phyloP scores from a whole-genome alignment of 768 basidiomycete species.

The Dentipellis sp. region DNA sequence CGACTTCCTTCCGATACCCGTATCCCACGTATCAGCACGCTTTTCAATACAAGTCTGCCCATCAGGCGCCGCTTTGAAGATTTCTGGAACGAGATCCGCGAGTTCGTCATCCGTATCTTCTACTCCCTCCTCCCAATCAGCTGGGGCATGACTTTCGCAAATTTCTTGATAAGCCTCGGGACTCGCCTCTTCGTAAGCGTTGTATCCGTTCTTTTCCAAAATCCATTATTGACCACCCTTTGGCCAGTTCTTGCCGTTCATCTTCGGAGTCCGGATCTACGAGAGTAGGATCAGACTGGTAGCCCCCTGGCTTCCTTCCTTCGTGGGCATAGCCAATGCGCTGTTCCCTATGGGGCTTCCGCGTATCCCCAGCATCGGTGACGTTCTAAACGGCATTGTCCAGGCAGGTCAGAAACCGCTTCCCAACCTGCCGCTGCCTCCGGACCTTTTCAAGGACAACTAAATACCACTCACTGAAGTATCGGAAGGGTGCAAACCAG shows the following conservation, averaged over 20 bases:
- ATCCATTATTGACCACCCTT: too few relatives aligned
- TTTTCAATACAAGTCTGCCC: not conserved
- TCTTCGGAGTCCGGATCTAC: slow-evolving; percentile 7
- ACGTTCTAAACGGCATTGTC: not conserved
- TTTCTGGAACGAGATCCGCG: not conserved
- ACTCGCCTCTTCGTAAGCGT: slow-evolving; percentile 4
- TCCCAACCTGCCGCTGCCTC: not conserved
- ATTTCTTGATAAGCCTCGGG: not conserved
- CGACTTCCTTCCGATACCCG: not conserved
- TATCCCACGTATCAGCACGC: not conserved
- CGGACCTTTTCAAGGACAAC: not conserved
- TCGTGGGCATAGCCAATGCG: not conserved
- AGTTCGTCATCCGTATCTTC: slow-evolving; percentile 6
- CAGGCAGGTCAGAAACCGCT: not conserved
- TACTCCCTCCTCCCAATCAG: slow-evolving; percentile 5
- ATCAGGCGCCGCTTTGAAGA: not conserved
- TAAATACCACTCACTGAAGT: too few relatives aligned
- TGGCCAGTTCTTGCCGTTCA: slow-evolving; percentile 7
- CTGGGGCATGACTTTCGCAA: slow-evolving; percentile 6
- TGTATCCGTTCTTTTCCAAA: too few relatives aligned
- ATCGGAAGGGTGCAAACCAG: too few relatives aligned
- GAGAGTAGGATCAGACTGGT: slow-evolving; percentile 2
- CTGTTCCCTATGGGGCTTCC: slow-evolving; percentile 9
- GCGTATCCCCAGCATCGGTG: not conserved
- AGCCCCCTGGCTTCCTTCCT: slow-evolving; percentile 11